Percentiles rank a stretch among this genome's conserved stretches.
Evolutionary conservation across 2,329 filamentous ascomycete genomes (phyloP).

Genomic region (Alternaria rosae): DNA sequence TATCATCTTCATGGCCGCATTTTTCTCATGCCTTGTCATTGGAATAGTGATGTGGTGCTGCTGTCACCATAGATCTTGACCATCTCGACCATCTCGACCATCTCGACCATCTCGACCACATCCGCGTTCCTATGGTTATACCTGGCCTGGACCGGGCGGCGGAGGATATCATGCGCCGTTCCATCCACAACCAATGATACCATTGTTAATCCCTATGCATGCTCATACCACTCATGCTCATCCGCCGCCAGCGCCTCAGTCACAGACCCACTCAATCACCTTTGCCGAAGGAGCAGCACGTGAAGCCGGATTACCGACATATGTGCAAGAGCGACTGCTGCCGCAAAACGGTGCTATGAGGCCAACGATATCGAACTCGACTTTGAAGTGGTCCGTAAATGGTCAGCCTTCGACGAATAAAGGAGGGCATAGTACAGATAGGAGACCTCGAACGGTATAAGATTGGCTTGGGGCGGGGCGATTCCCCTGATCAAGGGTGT

Average conservation of each 20-base stretch:
- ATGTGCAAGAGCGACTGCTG: neutral
- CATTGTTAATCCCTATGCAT: accelerated
- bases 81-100: too few relatives aligned
- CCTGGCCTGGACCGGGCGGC: neutral
- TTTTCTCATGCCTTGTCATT: neutral
- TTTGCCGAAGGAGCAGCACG: neutral
- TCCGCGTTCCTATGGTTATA: neutral
- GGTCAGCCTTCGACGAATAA: neutral
- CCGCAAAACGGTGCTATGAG: neutral
- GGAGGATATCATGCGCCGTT: accelerated
- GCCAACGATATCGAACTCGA: neutral
- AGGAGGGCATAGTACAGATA: neutral
- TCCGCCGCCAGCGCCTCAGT: too few relatives aligned
- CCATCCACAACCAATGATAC: neutral
- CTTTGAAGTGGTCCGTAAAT: neutral
- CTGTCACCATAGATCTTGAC: neutral
- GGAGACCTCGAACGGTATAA: too few relatives aligned
- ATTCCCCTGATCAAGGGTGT: neutral
- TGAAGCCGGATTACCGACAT: neutral
- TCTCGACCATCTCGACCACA: neutral
- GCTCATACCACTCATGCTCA: neutral
- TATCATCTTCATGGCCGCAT: neutral
- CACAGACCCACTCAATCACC: neutral
- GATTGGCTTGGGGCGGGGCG: too few relatives aligned
- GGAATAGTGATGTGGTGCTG: neutral